Evolutionary conservation across 805 yeast genomes (phyloP).

Genomic region (Soucietia sequanensis): DNA sequence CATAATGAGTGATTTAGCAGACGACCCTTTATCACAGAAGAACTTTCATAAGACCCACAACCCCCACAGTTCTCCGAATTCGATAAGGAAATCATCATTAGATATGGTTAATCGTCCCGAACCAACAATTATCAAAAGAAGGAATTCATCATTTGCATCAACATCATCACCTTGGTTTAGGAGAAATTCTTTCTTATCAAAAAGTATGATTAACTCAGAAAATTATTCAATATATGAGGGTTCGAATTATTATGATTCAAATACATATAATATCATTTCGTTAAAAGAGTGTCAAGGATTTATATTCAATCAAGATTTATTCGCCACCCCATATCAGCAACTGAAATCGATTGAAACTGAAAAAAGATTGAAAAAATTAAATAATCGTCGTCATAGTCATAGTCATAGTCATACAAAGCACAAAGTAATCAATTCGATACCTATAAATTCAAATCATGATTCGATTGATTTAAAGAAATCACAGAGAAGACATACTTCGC

Average conservation of each 20-base stretch:
- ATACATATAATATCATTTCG: slow-evolving; percentile 38
- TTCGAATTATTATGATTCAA: slow-evolving; percentile 26
- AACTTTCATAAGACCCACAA: background rate
- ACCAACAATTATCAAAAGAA: slow-evolving; percentile 13
- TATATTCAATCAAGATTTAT: slow-evolving; percentile 72
- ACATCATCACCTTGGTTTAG: slow-evolving; percentile 53
- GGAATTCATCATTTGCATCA: slow-evolving; percentile 29
- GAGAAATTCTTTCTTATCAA: slow-evolving; percentile 55
- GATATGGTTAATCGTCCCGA: slow-evolving; percentile 4
- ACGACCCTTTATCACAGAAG: no score
- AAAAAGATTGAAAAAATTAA: slow-evolving; percentile 23
- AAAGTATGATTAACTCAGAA: slow-evolving; percentile 58
- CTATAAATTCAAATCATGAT: background rate
- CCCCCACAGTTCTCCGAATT: background rate
- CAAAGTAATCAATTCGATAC: no score
- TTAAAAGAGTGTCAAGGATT: slow-evolving; percentile 71
- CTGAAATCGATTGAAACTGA: slow-evolving; percentile 36
- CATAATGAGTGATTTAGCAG: no score
- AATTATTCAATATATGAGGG: slow-evolving; percentile 53
- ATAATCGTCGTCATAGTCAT: slow-evolving; percentile 8
- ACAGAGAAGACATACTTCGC: slow-evolving; percentile 31
- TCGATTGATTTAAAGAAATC: background rate
- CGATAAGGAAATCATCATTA: background rate
- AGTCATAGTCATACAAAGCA: slow-evolving; percentile 2
- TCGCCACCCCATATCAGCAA: slow-evolving; percentile 71